These are phyloP conservation scores for Cornus florida DNA, from an alignment of 148 eudicot species.

Conservation along the genomic window DNA sequence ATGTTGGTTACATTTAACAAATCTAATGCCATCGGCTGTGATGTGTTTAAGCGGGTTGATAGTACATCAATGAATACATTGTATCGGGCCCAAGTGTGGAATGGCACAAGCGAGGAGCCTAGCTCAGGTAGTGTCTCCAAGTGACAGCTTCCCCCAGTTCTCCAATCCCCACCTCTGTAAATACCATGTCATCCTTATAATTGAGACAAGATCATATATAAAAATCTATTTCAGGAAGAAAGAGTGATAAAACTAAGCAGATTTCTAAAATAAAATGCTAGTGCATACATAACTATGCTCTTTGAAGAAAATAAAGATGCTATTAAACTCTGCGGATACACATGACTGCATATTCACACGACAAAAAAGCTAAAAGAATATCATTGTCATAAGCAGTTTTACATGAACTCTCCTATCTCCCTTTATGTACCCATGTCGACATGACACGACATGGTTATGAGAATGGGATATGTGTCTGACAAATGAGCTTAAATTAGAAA, in stretches of 20 bases:
- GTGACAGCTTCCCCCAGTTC: slow-evolving; percentile 79
- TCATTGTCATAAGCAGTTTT: background rate
- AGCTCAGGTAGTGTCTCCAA: slow-evolving; percentile 78
- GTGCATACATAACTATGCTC: background rate
- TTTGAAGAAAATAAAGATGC: background rate
- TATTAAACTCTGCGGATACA: background rate
- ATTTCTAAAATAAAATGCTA: background rate
- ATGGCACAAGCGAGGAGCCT: slow-evolving; percentile 50
- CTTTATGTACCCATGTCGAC: too few relatives aligned
- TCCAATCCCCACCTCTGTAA: slow-evolving; percentile 92
- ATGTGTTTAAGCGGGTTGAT: slow-evolving; percentile 22
- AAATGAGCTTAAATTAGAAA: too few relatives aligned
- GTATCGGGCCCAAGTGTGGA: slow-evolving; percentile 58
- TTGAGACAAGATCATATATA: background rate
- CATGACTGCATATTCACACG: background rate
- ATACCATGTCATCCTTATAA: background rate
- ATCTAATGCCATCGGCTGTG: slow-evolving; percentile 26
- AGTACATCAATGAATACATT: slow-evolving; percentile 45
- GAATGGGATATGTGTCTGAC: too few relatives aligned
- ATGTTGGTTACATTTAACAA: slow-evolving; percentile 62
- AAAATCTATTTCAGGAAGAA: background rate
- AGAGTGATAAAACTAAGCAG: background rate
- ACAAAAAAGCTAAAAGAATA: background rate
- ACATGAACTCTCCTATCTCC: too few relatives aligned
- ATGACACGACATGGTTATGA: too few relatives aligned